Evolutionary conservation across 2,329 filamentous ascomycete species (phyloP).

Genomic region (Chaetomiaceae sp.): DNA sequence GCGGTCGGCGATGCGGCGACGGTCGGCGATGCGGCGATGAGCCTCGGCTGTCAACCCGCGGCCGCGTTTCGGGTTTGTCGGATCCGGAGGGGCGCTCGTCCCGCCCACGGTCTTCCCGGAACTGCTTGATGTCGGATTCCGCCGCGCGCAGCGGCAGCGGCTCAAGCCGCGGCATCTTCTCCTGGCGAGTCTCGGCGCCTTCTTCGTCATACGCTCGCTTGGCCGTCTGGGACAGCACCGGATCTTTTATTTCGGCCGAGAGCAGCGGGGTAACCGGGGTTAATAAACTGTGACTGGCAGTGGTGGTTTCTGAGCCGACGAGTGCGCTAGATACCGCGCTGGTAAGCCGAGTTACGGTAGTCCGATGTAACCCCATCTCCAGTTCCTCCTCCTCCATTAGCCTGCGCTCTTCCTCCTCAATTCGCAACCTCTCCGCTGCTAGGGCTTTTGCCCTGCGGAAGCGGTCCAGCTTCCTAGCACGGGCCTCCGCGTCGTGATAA

Average conservation of each 20-base stretch:
- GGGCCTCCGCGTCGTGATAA: constrained; percentile 19
- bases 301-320: neutral
- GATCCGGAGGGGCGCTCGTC: neutral
- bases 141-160: neutral
- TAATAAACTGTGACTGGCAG: neutral
- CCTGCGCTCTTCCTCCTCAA: constrained; percentile 23
- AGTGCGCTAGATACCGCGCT: neutral
- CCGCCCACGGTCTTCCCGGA: neutral
- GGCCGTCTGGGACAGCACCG: neutral
- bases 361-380: constrained; percentile 16
- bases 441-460: constrained; percentile 19
- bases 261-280: constrained; percentile 1
- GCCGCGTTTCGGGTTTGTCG: neutral
- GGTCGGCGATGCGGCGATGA: constrained; percentile 6
- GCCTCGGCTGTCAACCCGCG: neutral
- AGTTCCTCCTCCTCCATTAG: constrained; percentile 23
- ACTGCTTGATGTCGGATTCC: neutral
- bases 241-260: neutral
- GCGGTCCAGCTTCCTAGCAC: constrained; percentile 21
- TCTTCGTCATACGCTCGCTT: constrained; percentile 13
- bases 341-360: constrained; percentile 3
- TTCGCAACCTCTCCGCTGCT: constrained; percentile 19
- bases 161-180: constrained; percentile 8
- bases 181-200: neutral
- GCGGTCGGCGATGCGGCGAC: no score